phyloP scores from a whole-genome alignment of 2,329 filamentous ascomycete genomes.

The Lachnellula willkommii region DNA sequence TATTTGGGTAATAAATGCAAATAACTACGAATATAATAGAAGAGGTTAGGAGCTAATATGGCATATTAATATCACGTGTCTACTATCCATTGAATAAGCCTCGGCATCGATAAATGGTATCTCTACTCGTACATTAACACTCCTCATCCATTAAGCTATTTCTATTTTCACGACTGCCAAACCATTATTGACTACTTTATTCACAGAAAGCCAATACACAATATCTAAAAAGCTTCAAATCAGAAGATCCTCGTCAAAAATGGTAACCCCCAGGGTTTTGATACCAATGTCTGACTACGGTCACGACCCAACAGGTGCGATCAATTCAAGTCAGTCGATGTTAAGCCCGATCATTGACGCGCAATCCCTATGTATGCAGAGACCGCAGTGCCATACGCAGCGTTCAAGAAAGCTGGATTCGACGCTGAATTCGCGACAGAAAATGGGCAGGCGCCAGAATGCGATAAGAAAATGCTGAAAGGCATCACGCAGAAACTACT shows the following conservation, averaged over 20 bases:
- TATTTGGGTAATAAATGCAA: too few species aligned
- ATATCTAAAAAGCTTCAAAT: too few species aligned
- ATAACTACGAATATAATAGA: too few species aligned
- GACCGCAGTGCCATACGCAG: constrained; percentile 44
- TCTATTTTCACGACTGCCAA: too few species aligned
- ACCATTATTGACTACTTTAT: too few species aligned
- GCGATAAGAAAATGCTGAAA: constrained; percentile 45
- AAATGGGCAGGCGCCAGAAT: constrained; percentile 40
- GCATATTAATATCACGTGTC: too few species aligned
- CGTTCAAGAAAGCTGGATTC: constrained; percentile 45
- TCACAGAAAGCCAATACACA: too few species aligned
- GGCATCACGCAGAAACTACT: constrained; percentile 46
- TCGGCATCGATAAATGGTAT: too few species aligned
- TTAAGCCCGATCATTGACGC: background rate
- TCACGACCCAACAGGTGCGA: constrained; percentile 49
- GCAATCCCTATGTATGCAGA: constrained; percentile 32
- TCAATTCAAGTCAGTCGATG: constrained; percentile 34
- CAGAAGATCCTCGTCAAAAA: background rate
- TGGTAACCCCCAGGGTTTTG: constrained; percentile 35
- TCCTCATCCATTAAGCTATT: too few species aligned
- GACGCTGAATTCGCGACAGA: constrained; percentile 47
- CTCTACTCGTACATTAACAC: too few species aligned
- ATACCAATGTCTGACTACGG: constrained; percentile 51
- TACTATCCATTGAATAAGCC: too few species aligned
- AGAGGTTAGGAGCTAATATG: too few species aligned